Percentiles rank a stretch among this genome's conserved stretches.
Conservation (phyloP, 352 stramenopile species). For the Plasmopara muralis region DNA sequence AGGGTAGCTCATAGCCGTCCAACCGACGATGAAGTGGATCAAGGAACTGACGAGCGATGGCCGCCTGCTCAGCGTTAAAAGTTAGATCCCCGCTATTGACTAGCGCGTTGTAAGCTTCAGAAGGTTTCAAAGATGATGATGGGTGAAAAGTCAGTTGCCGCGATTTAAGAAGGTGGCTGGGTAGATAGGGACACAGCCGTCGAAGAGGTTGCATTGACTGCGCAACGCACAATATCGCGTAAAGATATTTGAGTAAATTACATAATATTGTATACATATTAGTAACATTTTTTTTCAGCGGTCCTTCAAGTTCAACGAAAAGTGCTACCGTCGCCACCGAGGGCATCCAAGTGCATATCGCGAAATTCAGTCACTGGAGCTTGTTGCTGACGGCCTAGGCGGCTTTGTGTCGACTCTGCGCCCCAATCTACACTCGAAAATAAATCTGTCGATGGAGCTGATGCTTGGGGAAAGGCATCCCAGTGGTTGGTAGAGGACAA, state of each 20-base stretch:
- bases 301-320: slow-evolving; percentile 8
- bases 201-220: neutral
- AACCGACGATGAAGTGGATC: slow-evolving; percentile 59
- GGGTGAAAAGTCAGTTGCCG: too few species aligned
- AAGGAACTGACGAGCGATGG: slow-evolving; percentile 33
- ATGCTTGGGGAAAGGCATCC: slow-evolving; percentile 32
- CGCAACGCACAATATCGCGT: too few species aligned
- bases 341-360: slow-evolving; percentile 26
- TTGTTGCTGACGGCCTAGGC: slow-evolving; percentile 10
- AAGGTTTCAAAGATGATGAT: slow-evolving; percentile 19
- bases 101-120: slow-evolving; percentile 24
- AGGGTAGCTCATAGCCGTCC: slow-evolving; percentile 42
- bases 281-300: neutral
- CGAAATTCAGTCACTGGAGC: slow-evolving; percentile 18
- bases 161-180: too few species aligned
- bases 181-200: too few species aligned
- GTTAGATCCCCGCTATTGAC: slow-evolving; percentile 20
- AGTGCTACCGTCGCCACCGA: slow-evolving; percentile 9
- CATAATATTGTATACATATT: neutral
- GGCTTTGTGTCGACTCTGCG: slow-evolving; percentile 3
- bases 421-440: slow-evolving; percentile 19
- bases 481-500: slow-evolving; percentile 23
- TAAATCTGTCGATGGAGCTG: slow-evolving; percentile 13
- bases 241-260: neutral
- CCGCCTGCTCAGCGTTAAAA: slow-evolving; percentile 27